These are phyloP conservation scores for Penicillium fimorum DNA, from an alignment of 495 filamentous ascomycete species.

Conservation along the genomic window DNA sequence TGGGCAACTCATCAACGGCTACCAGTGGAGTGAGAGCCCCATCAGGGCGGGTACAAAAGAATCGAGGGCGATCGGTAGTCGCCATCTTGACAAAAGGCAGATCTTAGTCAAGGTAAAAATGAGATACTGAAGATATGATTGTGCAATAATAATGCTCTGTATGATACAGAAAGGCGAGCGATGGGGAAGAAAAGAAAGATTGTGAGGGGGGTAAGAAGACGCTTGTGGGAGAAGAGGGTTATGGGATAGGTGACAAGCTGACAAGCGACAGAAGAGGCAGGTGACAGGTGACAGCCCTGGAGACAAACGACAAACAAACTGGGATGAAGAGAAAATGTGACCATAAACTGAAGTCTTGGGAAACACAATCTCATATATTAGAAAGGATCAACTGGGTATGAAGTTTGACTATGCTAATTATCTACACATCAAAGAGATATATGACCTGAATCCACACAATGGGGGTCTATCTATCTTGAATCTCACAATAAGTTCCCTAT, in stretches of 20 bases:
- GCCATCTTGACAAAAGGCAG: neutral
- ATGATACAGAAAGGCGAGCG: neutral
- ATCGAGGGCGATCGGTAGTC: neutral
- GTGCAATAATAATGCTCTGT: neutral
- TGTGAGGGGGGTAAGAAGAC: neutral
- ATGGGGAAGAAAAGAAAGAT: neutral
- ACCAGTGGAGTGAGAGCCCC: conserved; percentile 61
- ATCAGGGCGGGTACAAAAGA: conserved; percentile 55
- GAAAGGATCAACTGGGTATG: neutral
- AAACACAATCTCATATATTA: neutral
- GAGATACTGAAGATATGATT: neutral
- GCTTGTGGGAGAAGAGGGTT: neutral
- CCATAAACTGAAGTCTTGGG: neutral
- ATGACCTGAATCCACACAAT: neutral
- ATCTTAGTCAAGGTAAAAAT: neutral
- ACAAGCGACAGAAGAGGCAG: neutral
- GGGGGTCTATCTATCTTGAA: neutral
- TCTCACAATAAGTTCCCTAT: neutral
- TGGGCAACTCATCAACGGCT: conserved; percentile 62
- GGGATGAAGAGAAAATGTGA: neutral
- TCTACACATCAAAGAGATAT: neutral
- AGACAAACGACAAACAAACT: neutral
- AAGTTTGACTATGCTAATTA: neutral
- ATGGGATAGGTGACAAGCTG: neutral
- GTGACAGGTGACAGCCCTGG: neutral